Percentiles rank a stretch among this genome's conserved stretches.
Evolutionary conservation across 805 yeast species (phyloP).

Genomic region (Monosporozyma unispora): DNA sequence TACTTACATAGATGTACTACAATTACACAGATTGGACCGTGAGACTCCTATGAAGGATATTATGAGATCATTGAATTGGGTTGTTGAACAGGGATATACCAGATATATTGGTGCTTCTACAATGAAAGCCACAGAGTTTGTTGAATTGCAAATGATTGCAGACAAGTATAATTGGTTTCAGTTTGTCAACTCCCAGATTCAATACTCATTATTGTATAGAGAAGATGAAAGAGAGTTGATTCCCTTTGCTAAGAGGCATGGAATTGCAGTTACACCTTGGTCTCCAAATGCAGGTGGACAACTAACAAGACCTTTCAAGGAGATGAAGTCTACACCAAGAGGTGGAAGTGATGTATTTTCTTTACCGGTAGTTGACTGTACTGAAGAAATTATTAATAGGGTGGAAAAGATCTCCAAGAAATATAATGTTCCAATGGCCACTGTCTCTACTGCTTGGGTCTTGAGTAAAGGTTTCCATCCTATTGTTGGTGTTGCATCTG

Average conservation of each 20-base stretch:
- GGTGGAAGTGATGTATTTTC: not conserved
- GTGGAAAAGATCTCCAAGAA: conserved; percentile 1
- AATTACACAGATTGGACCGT: conserved; percentile 47
- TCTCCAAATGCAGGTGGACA: conserved; percentile 49
- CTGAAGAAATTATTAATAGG: not conserved
- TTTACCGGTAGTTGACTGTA: not conserved
- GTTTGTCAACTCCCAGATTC: conserved; percentile 51
- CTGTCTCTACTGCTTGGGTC: not conserved
- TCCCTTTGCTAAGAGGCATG: conserved; percentile 43
- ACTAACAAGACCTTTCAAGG: conserved; percentile 38
- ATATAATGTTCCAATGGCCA: not conserved
- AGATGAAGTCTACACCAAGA: not conserved
- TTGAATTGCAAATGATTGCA: conserved; percentile 43
- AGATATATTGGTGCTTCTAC: conserved; percentile 54
- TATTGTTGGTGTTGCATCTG: not conserved
- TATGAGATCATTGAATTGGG: conserved; percentile 48
- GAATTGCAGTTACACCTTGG: conserved; percentile 54
- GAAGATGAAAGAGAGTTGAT: conserved; percentile 58
- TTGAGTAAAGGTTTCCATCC: conserved; percentile 1
- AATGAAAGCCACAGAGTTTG: conserved; percentile 47
- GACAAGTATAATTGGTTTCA: conserved; percentile 34
- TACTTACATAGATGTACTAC: conserved; percentile 45
- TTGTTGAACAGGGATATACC: conserved; percentile 37
- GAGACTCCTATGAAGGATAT: conserved; percentile 42
- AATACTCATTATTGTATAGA: conserved; percentile 45